Base-by-base conservation (phyloP, 805 yeast species). In the Myxozyma lipomycoides region DNA sequence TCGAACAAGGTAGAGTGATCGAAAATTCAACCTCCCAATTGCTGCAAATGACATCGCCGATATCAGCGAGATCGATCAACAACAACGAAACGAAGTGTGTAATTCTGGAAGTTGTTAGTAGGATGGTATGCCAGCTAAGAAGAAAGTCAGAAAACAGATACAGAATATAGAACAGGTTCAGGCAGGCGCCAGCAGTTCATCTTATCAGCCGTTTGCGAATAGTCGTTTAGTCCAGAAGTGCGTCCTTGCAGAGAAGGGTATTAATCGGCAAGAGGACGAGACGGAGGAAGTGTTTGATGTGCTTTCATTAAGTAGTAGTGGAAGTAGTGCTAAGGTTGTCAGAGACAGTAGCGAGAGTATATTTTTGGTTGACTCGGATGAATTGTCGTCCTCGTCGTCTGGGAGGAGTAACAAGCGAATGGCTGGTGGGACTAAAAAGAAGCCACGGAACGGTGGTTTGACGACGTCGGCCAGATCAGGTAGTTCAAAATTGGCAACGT, bases 231-330 rank as follows among this genome's bases (percentile, higher is more conserved):
- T 28, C 32, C 6, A 15, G 12, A 35, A 43, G 32, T 21, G 38
- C 39, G n/a, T 40, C 2, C 17, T n/a, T 12, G 17, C 3, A 18
- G 10, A 15, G 9, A 34, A 48, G 25, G 43, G 45, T 22, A 24
- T 17, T 22, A 22, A 12, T 15, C 49, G 56, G 15, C 56, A 51
- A 42, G 56, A 51, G 21, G 24, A n/a, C 15, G 56, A 51, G 34
- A 40, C 49, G 2, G 56, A 51, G 40, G 53, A 51, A 34, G 49
- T 44, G 2, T 51, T 23, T 44, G 56, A 52, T 22, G 48, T 52
- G 1, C 24, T 49, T 18, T 45, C 56, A 2, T 26, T 52, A 10
- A 19, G 30, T 3, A 49, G 56, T 34, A 51, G 49, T 39, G 26
- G 19, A 17, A 17, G 38, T n/a, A n/a, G 21, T 35, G 7, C 38